These are phyloP conservation scores for Austropuccinia psidii DNA, from an alignment of 1,284 basidiomycete species.

Conservation along the genomic window DNA sequence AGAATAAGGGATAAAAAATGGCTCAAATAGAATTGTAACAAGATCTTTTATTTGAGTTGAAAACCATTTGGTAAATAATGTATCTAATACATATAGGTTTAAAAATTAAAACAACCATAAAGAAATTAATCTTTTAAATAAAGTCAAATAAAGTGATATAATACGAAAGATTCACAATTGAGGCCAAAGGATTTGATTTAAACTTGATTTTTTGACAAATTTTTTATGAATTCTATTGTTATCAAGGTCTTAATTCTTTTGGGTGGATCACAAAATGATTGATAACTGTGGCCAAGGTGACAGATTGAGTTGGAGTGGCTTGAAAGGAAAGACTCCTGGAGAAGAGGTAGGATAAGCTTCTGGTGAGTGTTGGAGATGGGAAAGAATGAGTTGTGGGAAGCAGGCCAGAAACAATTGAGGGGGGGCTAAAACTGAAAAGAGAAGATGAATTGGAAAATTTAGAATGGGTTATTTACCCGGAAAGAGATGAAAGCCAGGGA, in stretches of 20 bases:
- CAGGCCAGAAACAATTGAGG: too few relatives aligned
- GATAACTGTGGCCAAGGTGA: slow-evolving; percentile 9
- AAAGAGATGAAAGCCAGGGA: too few relatives aligned
- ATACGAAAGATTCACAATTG: not conserved
- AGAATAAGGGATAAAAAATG: not conserved
- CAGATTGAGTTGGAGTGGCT: too few relatives aligned
- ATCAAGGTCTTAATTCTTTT: not conserved
- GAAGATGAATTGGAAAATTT: too few relatives aligned
- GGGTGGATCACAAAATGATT: slow-evolving; percentile 24
- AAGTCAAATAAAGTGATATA: not conserved
- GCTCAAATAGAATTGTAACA: slow-evolving; percentile 5
- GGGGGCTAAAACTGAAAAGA: too few relatives aligned
- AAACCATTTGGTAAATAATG: slow-evolving; percentile 14
- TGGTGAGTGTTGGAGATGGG: too few relatives aligned
- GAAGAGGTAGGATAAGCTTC: too few relatives aligned
- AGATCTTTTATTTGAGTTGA: slow-evolving; percentile 14
- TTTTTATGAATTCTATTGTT: not conserved
- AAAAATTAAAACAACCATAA: slow-evolving; percentile 22
- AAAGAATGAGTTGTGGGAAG: too few relatives aligned
- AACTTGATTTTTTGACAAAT: slow-evolving; percentile 18
- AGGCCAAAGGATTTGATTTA: not conserved
- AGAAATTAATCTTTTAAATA: slow-evolving; percentile 9
- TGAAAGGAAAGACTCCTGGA: too few relatives aligned
- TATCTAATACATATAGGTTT: slow-evolving; percentile 19
- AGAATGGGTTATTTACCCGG: too few relatives aligned